Evolutionary conservation across 495 filamentous ascomycete genomes (phyloP), one percentile per base, ranked within the genome.

Genomic region (Xylaria flabelliformis): DNA sequence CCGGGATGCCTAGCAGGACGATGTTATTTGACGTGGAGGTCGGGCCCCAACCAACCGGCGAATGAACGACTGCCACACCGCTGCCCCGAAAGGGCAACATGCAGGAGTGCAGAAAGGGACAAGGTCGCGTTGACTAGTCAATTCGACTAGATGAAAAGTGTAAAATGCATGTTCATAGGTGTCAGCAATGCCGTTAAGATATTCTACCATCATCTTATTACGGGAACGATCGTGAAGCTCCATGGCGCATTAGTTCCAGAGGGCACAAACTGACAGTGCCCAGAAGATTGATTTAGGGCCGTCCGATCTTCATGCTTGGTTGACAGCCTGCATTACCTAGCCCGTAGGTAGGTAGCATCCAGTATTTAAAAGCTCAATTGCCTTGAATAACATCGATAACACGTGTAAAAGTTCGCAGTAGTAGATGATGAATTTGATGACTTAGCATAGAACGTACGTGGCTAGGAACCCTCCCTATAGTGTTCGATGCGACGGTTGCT

Each of bases 41-140:
- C 74, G 75, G 77, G 77, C 59, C 75, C 72, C 75, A 79, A 77
- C 69, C 17, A 68, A 68, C 72, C 66, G 72, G 64, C 77, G 77
- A 79, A 79, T 79, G 48, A 78, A 71, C 34, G 67, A 67, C 64
- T 77, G 76, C 75, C 77, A 79, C 77, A 79, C 77, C 61, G 69
- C 69, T 70, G 68, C 69, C 77, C 76, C 70, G 74, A 79, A 75
- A 75, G 64, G 74, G 75, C 73, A 68, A 76, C 70, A 72, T 79
- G 77, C 77, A 79, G 77, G 58, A 48, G 59, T 36, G 69, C 59
- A 64, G 34, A 64, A 53, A 42, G 59, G 48, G 66, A 73, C 70
- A 64, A 74, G 59, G 65, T 29, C 42, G 67, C 67, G 53, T 48
- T 71, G 63, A 72, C 77, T 72, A 72, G 70, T 70, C 58, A 58